phyloP scores from a whole-genome alignment of 179 eudicot genomes.

The Silene coronaria region DNA sequence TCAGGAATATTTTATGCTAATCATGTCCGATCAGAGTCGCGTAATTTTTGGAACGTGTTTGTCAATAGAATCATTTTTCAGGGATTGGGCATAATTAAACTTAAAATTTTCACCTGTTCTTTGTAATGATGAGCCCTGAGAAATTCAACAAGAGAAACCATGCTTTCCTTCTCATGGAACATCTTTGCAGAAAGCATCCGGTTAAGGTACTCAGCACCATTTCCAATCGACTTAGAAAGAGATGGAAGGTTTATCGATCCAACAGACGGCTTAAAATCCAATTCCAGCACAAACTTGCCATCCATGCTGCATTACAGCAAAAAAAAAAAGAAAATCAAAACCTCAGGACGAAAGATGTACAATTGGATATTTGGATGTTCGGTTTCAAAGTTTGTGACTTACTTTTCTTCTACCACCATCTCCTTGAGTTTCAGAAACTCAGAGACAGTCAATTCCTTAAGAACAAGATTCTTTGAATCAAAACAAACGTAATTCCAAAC shows the following conservation, averaged over 20 bases:
- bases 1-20: too few species aligned
- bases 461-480: constrained; percentile 30
- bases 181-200: constrained; percentile 69
- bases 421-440: constrained; percentile 56
- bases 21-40: too few species aligned
- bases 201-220: constrained; percentile 76
- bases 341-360: not conserved
- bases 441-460: constrained; percentile 42
- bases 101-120: constrained; percentile 32
- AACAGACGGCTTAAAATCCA: constrained; percentile 65
- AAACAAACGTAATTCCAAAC: constrained; percentile 60
- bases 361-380: not conserved
- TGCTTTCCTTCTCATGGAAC: constrained; percentile 66
- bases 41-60: too few species aligned
- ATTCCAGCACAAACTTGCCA: constrained; percentile 60
- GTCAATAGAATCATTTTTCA: not conserved
- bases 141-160: constrained; percentile 61
- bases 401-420: constrained; percentile 49
- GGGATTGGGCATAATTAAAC: too few species aligned
- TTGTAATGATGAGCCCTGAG: constrained; percentile 57
- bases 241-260: constrained; percentile 56
- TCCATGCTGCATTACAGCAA: constrained; percentile 23
- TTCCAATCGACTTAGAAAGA: constrained; percentile 65
- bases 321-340: not conserved
- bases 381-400: not conserved